These are phyloP conservation scores for Strigomonas galati DNA, from an alignment of 208 protist genomes.

Conservation along the genomic window DNA sequence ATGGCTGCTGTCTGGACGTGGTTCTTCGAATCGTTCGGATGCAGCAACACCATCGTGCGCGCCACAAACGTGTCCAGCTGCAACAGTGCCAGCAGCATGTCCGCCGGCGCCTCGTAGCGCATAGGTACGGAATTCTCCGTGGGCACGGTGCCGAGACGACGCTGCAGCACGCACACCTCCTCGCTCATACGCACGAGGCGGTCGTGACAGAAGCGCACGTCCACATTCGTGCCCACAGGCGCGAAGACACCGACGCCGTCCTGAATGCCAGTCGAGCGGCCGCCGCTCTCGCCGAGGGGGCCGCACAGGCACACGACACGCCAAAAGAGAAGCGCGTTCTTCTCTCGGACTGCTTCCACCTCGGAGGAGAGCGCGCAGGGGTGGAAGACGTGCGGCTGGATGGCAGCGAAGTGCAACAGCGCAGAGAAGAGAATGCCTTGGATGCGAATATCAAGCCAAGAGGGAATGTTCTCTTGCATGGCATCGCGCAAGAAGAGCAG, in stretches of 20 bases:
- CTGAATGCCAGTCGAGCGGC: constrained; percentile 19
- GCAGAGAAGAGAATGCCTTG: constrained; percentile 58
- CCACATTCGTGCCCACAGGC: constrained; percentile 28
- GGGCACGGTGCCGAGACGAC: background rate
- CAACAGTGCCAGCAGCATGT: constrained; percentile 37
- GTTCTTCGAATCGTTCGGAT: background rate
- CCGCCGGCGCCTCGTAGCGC: constrained; percentile 3
- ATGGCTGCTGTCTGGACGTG: constrained; percentile 30
- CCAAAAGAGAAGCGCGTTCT: constrained; percentile 34
- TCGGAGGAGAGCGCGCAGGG: background rate
- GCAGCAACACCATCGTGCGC: constrained; percentile 32
- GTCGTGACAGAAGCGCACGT: constrained; percentile 27
- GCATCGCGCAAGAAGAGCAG: constrained; percentile 49
- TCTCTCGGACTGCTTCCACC: background rate
- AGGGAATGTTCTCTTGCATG: constrained; percentile 76
- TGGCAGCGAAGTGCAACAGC: constrained; percentile 56
- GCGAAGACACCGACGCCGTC: constrained; percentile 10
- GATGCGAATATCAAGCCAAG: constrained; percentile 82
- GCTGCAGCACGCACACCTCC: constrained; percentile 16
- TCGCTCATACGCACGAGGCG: constrained; percentile 32
- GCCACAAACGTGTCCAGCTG: constrained; percentile 23
- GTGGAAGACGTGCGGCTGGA: constrained; percentile 25
- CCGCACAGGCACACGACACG: constrained; percentile 69
- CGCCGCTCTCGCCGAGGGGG: constrained; percentile 63
- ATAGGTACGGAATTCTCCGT: background rate